Base-by-base conservation (phyloP, 495 filamentous ascomycete species). In the Parachaetomium inaequale region DNA sequence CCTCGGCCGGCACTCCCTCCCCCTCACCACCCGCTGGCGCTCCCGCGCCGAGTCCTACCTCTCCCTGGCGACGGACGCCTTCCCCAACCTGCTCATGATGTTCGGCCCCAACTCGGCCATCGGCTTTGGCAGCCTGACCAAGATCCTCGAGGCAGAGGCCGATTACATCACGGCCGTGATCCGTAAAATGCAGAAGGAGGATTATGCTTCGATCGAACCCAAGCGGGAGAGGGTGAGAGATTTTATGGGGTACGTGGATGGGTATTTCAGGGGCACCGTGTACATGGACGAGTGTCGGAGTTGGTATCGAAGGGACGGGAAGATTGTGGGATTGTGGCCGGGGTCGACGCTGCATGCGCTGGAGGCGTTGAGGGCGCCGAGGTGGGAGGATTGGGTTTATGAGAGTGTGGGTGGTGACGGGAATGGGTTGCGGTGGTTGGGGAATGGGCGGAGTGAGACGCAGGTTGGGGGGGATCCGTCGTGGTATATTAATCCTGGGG, bases 21-120 rank as follows among this genome's bases (percentile, higher is more conserved):
- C 76, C n/a, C 74, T 81, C n/a, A 64, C 76, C 54, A 75, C 80
- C 3, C 74, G 78, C 46, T 82, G 81, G 72, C 77, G 75, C 3
- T 52, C 65, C 23, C 82, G 80, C 42, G 85, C 87, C 0, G 80
- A 84, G 38, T 80, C 81, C 19, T 91, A 92, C 68, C 79, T 91
- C 7, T 82, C 85, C 0, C 59, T 89, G 14, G 81, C 82, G 1
- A 79, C 83, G 10, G 86, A 87, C 31, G 76, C 75, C 1, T 89
- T 90, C 64, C 88, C 88, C 10, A 92, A 90, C 68, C 78, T 83
- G 46, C 78, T 88, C 64, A 85, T 79, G 66, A 78, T 87, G 68
- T 76, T 81, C 32, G 86, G 85, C 0, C 85, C 85, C 3, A 88
- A 88, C 64, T 75, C 71, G 49, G 78, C 79, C 14, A 77, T 84